Evolutionary conservation across 495 filamentous ascomycete genomes (phyloP).

Genomic region (Neurospora sp.): DNA sequence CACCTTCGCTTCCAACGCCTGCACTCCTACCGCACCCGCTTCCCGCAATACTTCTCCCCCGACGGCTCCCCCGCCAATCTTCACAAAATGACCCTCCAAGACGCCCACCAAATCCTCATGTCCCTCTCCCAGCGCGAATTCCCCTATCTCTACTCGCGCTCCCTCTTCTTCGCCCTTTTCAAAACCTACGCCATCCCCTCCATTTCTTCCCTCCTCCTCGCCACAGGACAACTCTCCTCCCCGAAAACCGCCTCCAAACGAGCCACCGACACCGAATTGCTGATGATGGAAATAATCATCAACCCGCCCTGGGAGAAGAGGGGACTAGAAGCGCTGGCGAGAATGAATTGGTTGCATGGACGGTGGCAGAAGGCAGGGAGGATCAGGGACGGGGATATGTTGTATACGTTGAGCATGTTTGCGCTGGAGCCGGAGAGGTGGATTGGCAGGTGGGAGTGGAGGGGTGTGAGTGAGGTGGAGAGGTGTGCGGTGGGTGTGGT

Average conservation of each 20-base stretch:
- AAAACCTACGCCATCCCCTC: conserved; percentile 56
- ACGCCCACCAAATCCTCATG: conserved; percentile 42
- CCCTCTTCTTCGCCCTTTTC: conserved; percentile 53
- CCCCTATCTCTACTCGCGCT: conserved; percentile 41
- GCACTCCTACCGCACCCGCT: not conserved
- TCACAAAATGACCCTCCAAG: conserved; percentile 44
- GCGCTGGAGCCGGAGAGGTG: conserved; percentile 27
- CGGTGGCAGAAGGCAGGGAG: conserved; percentile 26
- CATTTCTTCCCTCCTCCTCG: conserved; percentile 44
- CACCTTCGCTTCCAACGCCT: not conserved
- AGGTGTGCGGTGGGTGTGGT: conserved; percentile 31
- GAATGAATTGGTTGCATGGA: conserved; percentile 41
- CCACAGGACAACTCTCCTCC: conserved; percentile 45
- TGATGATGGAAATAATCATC: conserved; percentile 45
- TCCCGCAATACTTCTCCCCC: not conserved
- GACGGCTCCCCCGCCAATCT: conserved; percentile 7
- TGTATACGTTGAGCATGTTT: conserved; percentile 34
- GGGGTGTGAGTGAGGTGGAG: conserved; percentile 30
- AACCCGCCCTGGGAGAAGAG: conserved; percentile 23
- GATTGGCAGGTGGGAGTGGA: conserved; percentile 33
- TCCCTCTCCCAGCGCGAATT: conserved; percentile 41
- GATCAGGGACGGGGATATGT: conserved; percentile 34
- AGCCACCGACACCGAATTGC: conserved; percentile 47
- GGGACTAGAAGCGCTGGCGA: conserved; percentile 24
- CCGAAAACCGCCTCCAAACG: conserved; percentile 43